phyloP scores from a whole-genome alignment of 73 alveolate species.

The Blepharisma stoltei region DNA sequence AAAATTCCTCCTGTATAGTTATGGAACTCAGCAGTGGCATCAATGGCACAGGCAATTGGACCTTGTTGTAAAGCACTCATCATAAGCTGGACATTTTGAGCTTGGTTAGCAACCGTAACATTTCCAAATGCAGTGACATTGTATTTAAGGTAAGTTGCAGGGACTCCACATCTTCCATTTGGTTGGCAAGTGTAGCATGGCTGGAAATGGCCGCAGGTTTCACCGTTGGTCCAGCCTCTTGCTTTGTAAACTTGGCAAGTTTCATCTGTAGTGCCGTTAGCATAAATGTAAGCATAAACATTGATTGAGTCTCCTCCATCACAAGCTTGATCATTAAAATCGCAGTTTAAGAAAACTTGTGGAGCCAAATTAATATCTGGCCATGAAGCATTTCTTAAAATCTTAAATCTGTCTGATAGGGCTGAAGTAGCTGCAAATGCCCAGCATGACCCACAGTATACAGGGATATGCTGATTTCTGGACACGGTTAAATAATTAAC shows the following conservation, averaged over 20 bases:
- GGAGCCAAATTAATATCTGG: constrained; percentile 84
- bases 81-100: constrained; percentile 82
- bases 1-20: constrained; percentile 71
- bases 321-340: constrained; percentile 66
- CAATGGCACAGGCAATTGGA: constrained; percentile 86
- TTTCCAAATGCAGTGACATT: constrained; percentile 47
- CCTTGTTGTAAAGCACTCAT: constrained; percentile 82
- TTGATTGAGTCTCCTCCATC: constrained; percentile 76
- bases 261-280: constrained; percentile 69
- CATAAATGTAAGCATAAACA: constrained; percentile 61
- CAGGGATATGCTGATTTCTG: constrained; percentile 86
- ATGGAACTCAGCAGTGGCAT: constrained; percentile 50
- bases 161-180: constrained; percentile 56
- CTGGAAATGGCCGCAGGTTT: constrained; percentile 38
- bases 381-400: constrained; percentile 82
- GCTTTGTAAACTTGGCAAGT: constrained; percentile 70
- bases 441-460: constrained; percentile 97
- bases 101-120: constrained; percentile 58
- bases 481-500: constrained; percentile 77
- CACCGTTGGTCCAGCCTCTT: constrained; percentile 53
- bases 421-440: constrained; percentile 92
- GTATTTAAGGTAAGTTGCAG: constrained; percentile 50
- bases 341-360: constrained; percentile 83
- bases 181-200: constrained; percentile 49
- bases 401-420: constrained; percentile 86